Evolutionary conservation across 2,329 filamentous ascomycete genomes (phyloP), one percentile per base, ranked within the genome.

Genomic region (Penicillium sp.): DNA sequence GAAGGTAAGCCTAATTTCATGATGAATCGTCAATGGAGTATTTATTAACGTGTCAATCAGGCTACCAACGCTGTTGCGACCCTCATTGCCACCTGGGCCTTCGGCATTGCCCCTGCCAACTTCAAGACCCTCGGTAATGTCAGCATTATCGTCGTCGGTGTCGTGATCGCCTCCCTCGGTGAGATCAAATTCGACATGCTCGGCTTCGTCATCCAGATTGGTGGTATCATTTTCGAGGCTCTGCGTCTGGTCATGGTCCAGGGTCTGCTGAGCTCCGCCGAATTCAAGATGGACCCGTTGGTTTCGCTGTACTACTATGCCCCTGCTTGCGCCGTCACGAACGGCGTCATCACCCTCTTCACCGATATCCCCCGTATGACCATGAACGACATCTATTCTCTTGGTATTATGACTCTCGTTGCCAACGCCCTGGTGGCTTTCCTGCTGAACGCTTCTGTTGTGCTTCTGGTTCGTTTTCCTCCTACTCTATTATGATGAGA

Each of bases 1-100:
- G 66, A 96, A 96, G 84, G 84, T 87, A 25, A 30, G 42, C 30
- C 25, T 5, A 22, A 35, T 17, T 12, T 12, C 8, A n/a, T 11
- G 14, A n/a, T 10, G 9, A 5, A 16, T 18, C 10, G 4, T 13
- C 8, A n/a, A 16, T 26, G 3, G 2, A 12, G 8, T 12, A 6
- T 23, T 13, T 4, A 27, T 33, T 42, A 37, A 51, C 20, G 12
- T 13, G 16, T 22, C 38, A 2, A 34, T 9, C 27, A 88, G 85
- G 90, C 90, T 50, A 95, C 88, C 34, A 95, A 85, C 22, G 90
- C 90, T 12, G 89, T 96, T 40, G 88, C 86, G 32, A 89, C 95
- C 36, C 80, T 96, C 26, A 68, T 96, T 49, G 83, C 85, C 18
- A 85, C 86, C 51, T 96, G 90, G 89, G 72, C 75, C 33, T 79